Percentiles rank a stretch among this genome's conserved stretches.
Evolutionary conservation across 495 filamentous ascomycete species (phyloP).

Genomic region (Pyrenula aspistea): DNA sequence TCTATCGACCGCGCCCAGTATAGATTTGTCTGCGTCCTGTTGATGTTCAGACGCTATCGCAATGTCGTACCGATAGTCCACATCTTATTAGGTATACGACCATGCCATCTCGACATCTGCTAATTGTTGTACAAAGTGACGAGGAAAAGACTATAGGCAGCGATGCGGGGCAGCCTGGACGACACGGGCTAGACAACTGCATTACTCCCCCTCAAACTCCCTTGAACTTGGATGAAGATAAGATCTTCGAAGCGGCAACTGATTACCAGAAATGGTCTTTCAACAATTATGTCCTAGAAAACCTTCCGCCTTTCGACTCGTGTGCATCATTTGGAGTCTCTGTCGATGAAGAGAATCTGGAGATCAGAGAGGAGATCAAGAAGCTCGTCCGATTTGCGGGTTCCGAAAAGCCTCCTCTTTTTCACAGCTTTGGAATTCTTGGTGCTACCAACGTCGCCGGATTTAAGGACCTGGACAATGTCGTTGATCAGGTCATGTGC

Average conservation of each 20-base stretch:
- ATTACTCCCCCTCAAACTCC: background rate
- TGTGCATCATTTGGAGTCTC: background rate
- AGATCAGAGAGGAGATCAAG: background rate
- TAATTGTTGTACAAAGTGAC: background rate
- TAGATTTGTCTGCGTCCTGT: background rate
- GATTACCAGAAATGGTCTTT: constrained; percentile 1
- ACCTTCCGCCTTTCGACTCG: constrained; percentile 1
- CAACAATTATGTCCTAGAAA: background rate
- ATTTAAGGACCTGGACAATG: background rate
- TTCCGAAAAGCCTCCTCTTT: background rate
- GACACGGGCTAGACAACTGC: background rate
- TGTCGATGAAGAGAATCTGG: background rate
- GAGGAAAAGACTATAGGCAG: background rate
- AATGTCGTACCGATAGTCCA: background rate
- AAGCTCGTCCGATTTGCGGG: background rate
- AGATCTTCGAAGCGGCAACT: background rate
- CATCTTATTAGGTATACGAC: background rate
- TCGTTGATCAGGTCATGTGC: background rate
- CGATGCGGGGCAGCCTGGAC: background rate
- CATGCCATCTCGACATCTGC: background rate
- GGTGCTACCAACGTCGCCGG: background rate
- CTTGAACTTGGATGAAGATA: background rate
- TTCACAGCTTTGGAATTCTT: background rate
- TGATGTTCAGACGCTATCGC: background rate
- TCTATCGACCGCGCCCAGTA: background rate